Conservation (phyloP, 2,329 filamentous ascomycete genomes). For the Alternaria infectoria region DNA sequence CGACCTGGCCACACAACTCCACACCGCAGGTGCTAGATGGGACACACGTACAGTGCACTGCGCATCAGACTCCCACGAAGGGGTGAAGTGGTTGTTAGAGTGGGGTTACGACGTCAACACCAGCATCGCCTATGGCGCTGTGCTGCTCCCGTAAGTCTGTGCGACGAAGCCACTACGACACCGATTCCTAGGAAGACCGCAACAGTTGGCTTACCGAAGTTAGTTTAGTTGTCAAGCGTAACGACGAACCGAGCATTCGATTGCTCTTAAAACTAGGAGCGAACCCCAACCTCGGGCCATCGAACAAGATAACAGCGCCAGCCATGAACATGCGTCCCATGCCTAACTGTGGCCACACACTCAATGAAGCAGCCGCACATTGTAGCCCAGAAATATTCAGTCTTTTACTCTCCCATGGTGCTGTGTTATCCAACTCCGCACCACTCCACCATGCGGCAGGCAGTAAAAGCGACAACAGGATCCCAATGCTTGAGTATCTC, state of each 20-base stretch:
- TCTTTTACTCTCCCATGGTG: background rate
- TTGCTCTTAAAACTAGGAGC: background rate
- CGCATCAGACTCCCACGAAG: too few relatives aligned
- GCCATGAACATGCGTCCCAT: background rate
- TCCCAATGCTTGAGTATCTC: constrained; percentile 13
- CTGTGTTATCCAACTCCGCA: background rate
- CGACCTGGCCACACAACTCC: too few relatives aligned
- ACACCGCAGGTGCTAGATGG: too few relatives aligned
- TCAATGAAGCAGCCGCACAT: background rate
- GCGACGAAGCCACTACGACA: too few relatives aligned
- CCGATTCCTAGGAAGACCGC: too few relatives aligned
- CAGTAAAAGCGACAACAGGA: background rate
- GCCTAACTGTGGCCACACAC: background rate
- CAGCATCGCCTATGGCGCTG: too few relatives aligned
- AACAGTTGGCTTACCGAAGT: too few relatives aligned
- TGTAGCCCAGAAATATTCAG: background rate
- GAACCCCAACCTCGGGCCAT: background rate
- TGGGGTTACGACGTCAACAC: too few relatives aligned
- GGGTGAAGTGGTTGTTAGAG: too few relatives aligned
- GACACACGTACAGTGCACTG: too few relatives aligned
- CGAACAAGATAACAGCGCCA: background rate
- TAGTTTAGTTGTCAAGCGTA: too few relatives aligned
- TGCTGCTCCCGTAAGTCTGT: too few relatives aligned
- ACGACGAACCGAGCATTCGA: background rate
- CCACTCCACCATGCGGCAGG: background rate